Conservation (phyloP, 2,329 filamentous ascomycete species). For the Camillea tinctor region DNA sequence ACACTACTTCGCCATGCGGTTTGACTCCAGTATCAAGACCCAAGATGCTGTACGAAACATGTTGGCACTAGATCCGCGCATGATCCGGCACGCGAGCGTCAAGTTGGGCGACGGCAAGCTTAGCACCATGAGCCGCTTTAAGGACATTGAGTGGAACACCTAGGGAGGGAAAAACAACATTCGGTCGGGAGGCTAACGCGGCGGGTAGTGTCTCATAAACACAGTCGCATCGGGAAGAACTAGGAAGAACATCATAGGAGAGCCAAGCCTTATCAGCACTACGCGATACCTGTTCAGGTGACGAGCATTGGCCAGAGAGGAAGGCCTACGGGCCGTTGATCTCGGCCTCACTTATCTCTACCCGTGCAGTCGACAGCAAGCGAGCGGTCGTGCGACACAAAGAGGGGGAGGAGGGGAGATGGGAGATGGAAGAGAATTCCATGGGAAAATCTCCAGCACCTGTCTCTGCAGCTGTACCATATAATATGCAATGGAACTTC, state of each 20-base stretch:
- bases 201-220: not conserved
- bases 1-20: constrained; percentile 98
- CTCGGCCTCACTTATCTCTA: not conserved
- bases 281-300: not conserved
- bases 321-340: not conserved
- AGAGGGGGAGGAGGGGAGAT: not conserved
- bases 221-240: not conserved
- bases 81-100: constrained; percentile 84
- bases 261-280: not conserved
- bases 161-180: constrained; percentile 17
- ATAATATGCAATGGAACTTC: not conserved
- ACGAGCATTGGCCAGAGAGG: not conserved
- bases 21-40: constrained; percentile 72
- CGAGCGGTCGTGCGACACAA: not conserved
- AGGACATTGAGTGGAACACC: constrained; percentile 46
- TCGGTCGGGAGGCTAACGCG: not conserved
- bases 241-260: not conserved
- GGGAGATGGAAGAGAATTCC: not conserved
- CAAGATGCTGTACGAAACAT: constrained; percentile 75
- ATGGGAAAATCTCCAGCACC: not conserved
- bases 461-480: not conserved
- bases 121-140: constrained; percentile 49
- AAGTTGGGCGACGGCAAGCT: constrained; percentile 72
- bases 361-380: not conserved
- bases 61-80: constrained; percentile 80